Evolutionary conservation across 2,329 filamentous ascomycete genomes (phyloP).

Genomic region (Hymenoscyphus salicellus): DNA sequence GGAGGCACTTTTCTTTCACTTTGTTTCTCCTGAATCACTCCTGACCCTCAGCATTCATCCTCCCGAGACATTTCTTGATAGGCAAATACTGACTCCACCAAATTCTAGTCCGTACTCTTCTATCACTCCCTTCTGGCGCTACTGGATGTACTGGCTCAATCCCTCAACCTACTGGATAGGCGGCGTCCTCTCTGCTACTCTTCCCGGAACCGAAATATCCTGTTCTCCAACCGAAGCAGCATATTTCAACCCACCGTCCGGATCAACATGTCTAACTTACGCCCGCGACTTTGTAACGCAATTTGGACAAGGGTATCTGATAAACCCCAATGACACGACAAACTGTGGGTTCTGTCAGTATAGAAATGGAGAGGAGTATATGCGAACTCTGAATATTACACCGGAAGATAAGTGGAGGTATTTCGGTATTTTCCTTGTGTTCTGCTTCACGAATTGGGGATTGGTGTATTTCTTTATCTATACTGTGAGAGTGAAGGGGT

Average conservation of each 20-base stretch:
- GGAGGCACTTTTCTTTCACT: too few relatives aligned
- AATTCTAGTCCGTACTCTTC: slow-evolving; percentile 52
- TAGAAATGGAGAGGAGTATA: slow-evolving; percentile 58
- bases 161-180: slow-evolving; percentile 64
- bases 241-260: slow-evolving; percentile 61
- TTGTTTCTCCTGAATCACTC: too few relatives aligned
- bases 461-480: slow-evolving; percentile 77
- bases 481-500: slow-evolving; percentile 65
- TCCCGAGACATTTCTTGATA: too few relatives aligned
- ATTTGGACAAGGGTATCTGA: slow-evolving; percentile 50
- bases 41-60: too few relatives aligned
- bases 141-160: slow-evolving; percentile 53
- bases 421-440: slow-evolving; percentile 71
- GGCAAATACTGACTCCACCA: too few relatives aligned
- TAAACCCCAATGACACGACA: slow-evolving; percentile 55
- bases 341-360: slow-evolving; percentile 72
- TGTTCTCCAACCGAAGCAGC: slow-evolving; percentile 56
- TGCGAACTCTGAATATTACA: slow-evolving; percentile 52
- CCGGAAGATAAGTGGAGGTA: slow-evolving; percentile 65
- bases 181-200: slow-evolving; percentile 63
- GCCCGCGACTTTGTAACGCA: slow-evolving; percentile 55
- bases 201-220: slow-evolving; percentile 49
- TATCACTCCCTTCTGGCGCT: slow-evolving; percentile 36
- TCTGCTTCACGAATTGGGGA: slow-evolving; percentile 67
- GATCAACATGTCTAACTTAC: slow-evolving; percentile 63